Base-by-base conservation (phyloP, 192 early-diverging fungal genomes). In the Coemansia javaensis region DNA sequence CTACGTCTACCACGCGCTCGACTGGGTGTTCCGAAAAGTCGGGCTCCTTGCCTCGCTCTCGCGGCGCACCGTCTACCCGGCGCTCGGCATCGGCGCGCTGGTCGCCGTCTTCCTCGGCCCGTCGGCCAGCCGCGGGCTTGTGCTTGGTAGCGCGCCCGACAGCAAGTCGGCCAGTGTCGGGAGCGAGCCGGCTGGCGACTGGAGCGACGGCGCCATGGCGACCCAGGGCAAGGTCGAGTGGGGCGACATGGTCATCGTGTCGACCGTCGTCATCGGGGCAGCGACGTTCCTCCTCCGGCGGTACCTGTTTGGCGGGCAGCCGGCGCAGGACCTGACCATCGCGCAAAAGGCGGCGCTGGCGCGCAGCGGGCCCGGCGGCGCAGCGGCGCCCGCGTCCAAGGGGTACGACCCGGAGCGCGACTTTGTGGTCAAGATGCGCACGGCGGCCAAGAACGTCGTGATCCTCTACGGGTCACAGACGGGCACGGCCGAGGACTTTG, bases 401-500 rank as follows among this genome's bases (percentile, higher is more conserved):
- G 55, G 59, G 50, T 63, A 66, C 38, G 56, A 53, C 41, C 42
- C 49, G 0, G 64, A 66, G 15, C 40, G 57, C 14, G 68, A 74
- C 53, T 69, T 78, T 64, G 66, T 78, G 23, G 31, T 52, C n/a
- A 64, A 66, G 63, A 73, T 78, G 69, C 65, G 61, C 50, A 67
- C 60, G 28, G 62, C 59, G 1, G 83, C 78, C 50, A 83, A 87
- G 50, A 80, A 86, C 44, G 81, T 91, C 24, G 81, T 93, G 28
- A 70, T 93, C 27, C 92, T 99, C 58, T 99, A 92, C 56, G 97
- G 97, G 38, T 95, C 93, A 17, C 97, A 99, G 77, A 99, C 97
- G 7, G 97, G 97, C 46, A 99, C 97, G 7, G 96, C 94, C 36
- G 97, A 99, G 74, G 97, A 99, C 58, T 91, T 96, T 75, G 94